Evolutionary conservation across 805 yeast genomes (phyloP), one percentile per base, ranked within the genome.

Genomic region (Blastobotrys chiropterorum): DNA sequence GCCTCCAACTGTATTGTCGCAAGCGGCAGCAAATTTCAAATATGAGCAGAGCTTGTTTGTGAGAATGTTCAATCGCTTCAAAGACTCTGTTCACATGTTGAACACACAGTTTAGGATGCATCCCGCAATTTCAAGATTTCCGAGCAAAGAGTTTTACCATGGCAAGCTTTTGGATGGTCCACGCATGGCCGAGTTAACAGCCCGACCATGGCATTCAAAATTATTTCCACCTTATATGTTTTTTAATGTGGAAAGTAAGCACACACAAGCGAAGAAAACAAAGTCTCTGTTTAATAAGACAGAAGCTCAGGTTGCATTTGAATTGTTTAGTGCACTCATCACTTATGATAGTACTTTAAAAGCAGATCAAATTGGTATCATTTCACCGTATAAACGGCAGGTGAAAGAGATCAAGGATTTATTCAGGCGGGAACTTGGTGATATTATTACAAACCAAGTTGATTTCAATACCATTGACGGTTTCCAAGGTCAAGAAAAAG

Each of bases 81-180:
- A 82, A 70, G 51, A 73, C 63, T 63, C 87, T 0, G 85, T 86
- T 3, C 79, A 88, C 58, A 69, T 92, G 58, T 77, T 94, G 60
- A 84, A 92, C 68, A 92, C 88, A 8, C 99, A 92, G 65, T 92
- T 92, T 66, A 92, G 99, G 72, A 92, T 94, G 99, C 96, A 95
- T 67, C 97, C 99, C 0, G 82, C 76, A 2, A 94, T 94, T 47
- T 86, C 97, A 16, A 66, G 58, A 45, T 95, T 94, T 66, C 99
- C 99, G 1, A 86, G 96, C 21, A 63, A 70, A 11, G 86, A 87
- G 63, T 95, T 94, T 64, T 94, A 94, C 63, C 64, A 80, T 6
- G 83, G 87, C 0, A 76, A 75, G 52, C 74, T 94, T 51, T 70
- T 78, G 46, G 95, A 90, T 67, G 99, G 97, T 2, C 82, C 80